Conservation (phyloP, 1,139 yeast species). For the Pneumocystis wakefieldiae region DNA sequence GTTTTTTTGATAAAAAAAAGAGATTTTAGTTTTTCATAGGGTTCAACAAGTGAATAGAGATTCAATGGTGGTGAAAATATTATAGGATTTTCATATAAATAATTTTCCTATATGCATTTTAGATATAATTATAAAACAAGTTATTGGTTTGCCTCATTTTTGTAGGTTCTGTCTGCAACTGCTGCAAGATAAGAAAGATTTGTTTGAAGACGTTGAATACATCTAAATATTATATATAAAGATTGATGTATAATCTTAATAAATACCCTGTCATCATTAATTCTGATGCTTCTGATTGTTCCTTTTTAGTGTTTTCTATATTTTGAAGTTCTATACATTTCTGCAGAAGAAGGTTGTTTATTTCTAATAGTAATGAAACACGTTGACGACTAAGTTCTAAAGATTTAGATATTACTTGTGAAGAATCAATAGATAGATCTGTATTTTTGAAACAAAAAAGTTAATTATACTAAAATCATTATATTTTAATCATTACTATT, state of each 20-base stretch:
- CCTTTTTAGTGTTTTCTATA: not conserved
- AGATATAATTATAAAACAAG: not conserved
- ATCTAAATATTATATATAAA: not conserved
- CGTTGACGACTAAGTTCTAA: not conserved
- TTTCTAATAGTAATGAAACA: constrained; percentile 7
- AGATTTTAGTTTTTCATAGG: not conserved
- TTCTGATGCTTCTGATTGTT: not conserved
- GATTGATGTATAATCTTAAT: not conserved
- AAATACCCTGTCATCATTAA: not conserved
- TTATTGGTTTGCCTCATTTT: not conserved
- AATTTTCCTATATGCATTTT: not conserved
- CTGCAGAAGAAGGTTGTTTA: constrained; percentile 8
- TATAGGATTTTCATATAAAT: not conserved
- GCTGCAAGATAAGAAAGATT: not conserved
- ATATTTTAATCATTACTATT: not conserved
- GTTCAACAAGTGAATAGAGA: not conserved
- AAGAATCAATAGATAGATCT: not conserved
- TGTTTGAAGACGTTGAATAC: not conserved
- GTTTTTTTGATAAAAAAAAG: not conserved
- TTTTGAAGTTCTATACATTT: constrained; percentile 1
- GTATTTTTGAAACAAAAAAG: not conserved
- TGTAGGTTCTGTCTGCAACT: not conserved
- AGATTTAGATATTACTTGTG: not conserved
- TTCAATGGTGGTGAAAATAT: not conserved
- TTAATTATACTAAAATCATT: not conserved